These are phyloP conservation scores for Colletotrichum siamense DNA, from an alignment of 2,329 filamentous ascomycete species.

Conservation along the genomic window DNA sequence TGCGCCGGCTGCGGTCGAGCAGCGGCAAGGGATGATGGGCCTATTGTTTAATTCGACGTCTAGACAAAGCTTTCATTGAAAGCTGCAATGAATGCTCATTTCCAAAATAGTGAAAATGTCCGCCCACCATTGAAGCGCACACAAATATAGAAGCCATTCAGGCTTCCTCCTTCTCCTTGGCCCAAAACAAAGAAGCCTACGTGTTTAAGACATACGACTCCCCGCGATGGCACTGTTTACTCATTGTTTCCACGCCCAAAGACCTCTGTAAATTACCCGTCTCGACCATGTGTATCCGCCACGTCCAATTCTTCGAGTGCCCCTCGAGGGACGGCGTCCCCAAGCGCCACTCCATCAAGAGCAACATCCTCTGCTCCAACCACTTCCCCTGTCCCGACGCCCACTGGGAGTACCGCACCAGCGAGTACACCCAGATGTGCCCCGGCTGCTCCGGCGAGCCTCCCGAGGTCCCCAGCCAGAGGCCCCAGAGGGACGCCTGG, in stretches of 20 bases:
- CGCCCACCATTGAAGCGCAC: neutral
- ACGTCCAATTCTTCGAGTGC: conserved; percentile 7
- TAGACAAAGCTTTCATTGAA: neutral
- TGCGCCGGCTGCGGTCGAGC: neutral
- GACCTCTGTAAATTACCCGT: neutral
- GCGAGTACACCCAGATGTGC: conserved; percentile 11
- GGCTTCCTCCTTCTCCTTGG: neutral
- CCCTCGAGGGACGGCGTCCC: neutral
- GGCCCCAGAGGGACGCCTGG: conserved; percentile 3
- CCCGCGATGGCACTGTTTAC: neutral
- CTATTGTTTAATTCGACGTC: neutral
- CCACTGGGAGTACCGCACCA: conserved; percentile 12
- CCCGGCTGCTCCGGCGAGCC: conserved; percentile 19
- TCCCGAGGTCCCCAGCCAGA: conserved; percentile 2
- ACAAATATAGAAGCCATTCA: neutral
- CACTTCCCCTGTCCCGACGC: conserved; percentile 1
- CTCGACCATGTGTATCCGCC: conserved; percentile 11
- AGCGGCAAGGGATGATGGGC: neutral
- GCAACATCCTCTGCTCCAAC: conserved; percentile 19
- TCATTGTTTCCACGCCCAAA: neutral
- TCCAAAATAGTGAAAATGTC: neutral
- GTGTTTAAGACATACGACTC: neutral
- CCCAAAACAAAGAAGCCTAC: neutral
- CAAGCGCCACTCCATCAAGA: neutral
- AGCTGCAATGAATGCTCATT: neutral